Percentiles rank a stretch among this genome's conserved stretches.
These are phyloP conservation scores for Aspergillaceae sp. DNA, from an alignment of 2,329 filamentous ascomycete species.

Conservation along the genomic window DNA sequence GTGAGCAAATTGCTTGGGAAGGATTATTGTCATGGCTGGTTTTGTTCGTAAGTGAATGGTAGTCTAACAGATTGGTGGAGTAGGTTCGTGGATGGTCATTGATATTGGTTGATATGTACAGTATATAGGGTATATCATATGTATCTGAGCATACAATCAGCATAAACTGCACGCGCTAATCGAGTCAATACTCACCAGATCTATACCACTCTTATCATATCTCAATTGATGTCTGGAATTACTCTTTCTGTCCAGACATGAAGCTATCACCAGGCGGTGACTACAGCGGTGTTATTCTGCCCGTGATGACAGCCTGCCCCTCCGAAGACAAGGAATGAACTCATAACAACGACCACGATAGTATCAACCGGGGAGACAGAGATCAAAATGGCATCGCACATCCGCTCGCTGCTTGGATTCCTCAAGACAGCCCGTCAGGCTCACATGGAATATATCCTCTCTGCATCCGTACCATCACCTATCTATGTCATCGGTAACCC, in stretches of 20 bases:
- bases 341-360: background rate
- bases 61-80: no score
- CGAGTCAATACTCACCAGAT: no score
- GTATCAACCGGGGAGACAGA: no score
- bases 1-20: conserved; percentile 19
- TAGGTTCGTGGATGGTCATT: no score
- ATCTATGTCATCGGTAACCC: conserved; percentile 38
- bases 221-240: background rate
- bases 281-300: conserved; percentile 1
- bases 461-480: conserved; percentile 14
- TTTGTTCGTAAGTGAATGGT: no score
- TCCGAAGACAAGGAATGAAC: background rate
- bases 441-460: conserved; percentile 19
- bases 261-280: background rate
- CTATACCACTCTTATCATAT: background rate
- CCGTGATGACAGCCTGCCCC: conserved; percentile 2
- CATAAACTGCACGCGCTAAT: no score
- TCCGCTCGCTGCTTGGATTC: conserved; percentile 26
- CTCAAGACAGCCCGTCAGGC: conserved; percentile 24
- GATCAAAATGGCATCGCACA: background rate
- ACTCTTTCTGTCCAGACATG: background rate
- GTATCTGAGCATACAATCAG: no score
- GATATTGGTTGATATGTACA: no score
- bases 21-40: background rate
- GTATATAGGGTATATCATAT: no score